Percentiles rank a stretch among this genome's conserved stretches.
Conservation (phyloP, 805 yeast species). For the Yarrowia bubula region DNA sequence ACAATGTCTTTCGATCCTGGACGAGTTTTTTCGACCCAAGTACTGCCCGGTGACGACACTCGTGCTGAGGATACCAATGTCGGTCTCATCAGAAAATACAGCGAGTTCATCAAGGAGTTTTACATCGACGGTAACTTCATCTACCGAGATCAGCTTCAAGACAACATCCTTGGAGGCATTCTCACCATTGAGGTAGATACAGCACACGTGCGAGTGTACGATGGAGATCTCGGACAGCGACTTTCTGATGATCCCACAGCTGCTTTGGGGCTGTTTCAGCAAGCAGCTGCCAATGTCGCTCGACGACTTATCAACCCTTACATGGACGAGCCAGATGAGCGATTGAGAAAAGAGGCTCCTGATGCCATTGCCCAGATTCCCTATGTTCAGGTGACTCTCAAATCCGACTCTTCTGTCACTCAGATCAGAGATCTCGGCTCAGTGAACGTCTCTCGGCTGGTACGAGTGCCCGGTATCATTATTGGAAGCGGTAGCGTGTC, state of each 20-base stretch:
- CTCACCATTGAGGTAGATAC: slow-evolving; percentile 71
- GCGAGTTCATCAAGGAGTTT: slow-evolving; percentile 79
- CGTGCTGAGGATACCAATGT: slow-evolving; percentile 46
- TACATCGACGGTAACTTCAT: slow-evolving; percentile 77
- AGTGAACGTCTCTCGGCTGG: slow-evolving; percentile 83
- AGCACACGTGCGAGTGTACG: slow-evolving; percentile 81
- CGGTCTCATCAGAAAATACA: slow-evolving; percentile 47
- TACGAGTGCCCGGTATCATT: slow-evolving; percentile 87
- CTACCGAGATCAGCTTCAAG: slow-evolving; percentile 84
- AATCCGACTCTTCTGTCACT: slow-evolving; percentile 66
- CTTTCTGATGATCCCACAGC: slow-evolving; percentile 84
- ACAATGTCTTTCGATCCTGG: slow-evolving; percentile 44
- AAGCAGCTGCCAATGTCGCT: slow-evolving; percentile 60
- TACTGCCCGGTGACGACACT: slow-evolving; percentile 77
- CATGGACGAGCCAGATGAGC: slow-evolving; percentile 26
- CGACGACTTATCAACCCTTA: slow-evolving; percentile 49
- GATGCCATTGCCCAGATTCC: slow-evolving; percentile 61
- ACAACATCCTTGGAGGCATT: slow-evolving; percentile 73
- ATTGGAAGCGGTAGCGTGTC: slow-evolving; percentile 85
- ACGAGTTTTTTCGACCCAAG: slow-evolving; percentile 57
- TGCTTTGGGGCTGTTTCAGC: slow-evolving; percentile 81
- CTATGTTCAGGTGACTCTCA: slow-evolving; percentile 74
- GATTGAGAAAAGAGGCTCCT: slow-evolving; percentile 30
- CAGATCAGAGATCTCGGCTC: slow-evolving; percentile 82
- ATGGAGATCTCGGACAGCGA: slow-evolving; percentile 83